Evolutionary conservation across 176 grass and related monocot genomes (phyloP), one percentile per base, ranked within the genome.

Genomic region (Miscanthus lutarioriparius): DNA sequence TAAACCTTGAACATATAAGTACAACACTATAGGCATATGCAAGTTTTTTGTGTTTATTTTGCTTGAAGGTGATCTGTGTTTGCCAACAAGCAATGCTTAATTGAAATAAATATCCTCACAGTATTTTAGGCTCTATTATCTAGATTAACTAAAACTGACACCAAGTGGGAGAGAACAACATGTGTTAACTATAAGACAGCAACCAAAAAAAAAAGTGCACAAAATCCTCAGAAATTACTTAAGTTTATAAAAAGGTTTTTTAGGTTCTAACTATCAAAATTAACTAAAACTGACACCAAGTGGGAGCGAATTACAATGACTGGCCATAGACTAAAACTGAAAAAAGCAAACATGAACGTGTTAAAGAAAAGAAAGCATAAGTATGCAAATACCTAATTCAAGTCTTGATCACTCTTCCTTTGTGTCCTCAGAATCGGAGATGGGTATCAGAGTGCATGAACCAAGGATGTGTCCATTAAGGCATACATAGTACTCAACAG

Each of bases 381-480:
- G 73, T 10, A 80, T 32, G 89, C 32, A 41, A 63, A 80, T 80
- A 96, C 82, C 88, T 91, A 36, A 72, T 19, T 39, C 54, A 82
- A 90, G 83, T 81, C 65, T 48, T 41, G 54, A 85, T 76, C 73
- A 88, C 77, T 96, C 79, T 67, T 88, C 76, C 16, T 82, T 87
- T 79, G 93, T 79, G 36, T 75, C 88, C 83, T 93, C 91, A 19
- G 91, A 92, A 33, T 96, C 94, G 5, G 91, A 91, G 45, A 91
- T 26, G 38, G 94, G 94, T 74, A 89, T 81, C 2, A 96, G 72
- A 83, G 91, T 87, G 83, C 91, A 96, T 41, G 86, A 39, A 40
- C 93, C 93, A 82, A 92, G 62, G 67, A 96, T 85, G 79, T 96
- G 94, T 7, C 94, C 94, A 38, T 96, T 96, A 77, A 96, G 90